Conservation (phyloP, 306 rosid species). For the Hippophae rhamnoides region DNA sequence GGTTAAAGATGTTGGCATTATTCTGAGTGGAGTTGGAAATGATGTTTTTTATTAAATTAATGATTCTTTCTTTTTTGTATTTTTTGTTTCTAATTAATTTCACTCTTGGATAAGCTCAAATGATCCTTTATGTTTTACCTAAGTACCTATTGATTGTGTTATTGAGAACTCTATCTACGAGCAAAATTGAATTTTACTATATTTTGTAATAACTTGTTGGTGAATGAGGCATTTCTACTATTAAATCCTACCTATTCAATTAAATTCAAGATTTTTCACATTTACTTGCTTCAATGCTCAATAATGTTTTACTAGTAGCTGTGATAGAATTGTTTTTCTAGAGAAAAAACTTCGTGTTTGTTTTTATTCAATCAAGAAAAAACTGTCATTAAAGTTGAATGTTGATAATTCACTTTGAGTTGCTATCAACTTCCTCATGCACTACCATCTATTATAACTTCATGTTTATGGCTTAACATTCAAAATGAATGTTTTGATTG, state of each 20-base stretch:
- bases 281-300: no score
- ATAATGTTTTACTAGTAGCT: no score
- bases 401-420: no score
- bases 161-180: background rate
- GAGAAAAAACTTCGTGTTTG: no score
- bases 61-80: constrained; percentile 8
- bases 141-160: background rate
- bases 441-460: background rate
- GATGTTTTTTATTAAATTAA: constrained; percentile 39
- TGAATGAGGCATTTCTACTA: background rate
- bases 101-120: background rate
- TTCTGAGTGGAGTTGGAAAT: constrained; percentile 91
- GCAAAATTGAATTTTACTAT: background rate
- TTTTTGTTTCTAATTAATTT: background rate
- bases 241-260: background rate
- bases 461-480: background rate
- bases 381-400: no score
- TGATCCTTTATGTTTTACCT: background rate
- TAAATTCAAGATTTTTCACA: no score
- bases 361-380: no score
- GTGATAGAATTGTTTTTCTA: no score
- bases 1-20: constrained; percentile 65
- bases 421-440: background rate
- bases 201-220: background rate
- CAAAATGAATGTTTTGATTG: constrained; percentile 17